Percentiles rank a stretch among this genome's conserved stretches.
These are phyloP conservation scores for Sextonia rubra DNA, from an alignment of 164 flowering plant species.

Conservation along the genomic window DNA sequence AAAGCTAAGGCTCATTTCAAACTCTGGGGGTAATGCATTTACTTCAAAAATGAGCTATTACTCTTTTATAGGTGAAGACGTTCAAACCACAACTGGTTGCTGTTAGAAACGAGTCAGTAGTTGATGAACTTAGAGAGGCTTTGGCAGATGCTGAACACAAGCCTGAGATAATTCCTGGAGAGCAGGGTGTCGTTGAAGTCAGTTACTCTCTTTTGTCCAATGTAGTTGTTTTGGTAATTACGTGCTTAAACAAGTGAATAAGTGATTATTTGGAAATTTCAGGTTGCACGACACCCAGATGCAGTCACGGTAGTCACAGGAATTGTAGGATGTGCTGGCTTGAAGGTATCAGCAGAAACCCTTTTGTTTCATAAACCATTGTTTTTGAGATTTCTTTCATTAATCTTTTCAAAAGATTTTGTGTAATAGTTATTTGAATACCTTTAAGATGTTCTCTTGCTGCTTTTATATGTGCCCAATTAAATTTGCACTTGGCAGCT, in stretches of 20 bases:
- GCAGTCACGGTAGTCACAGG: constrained; percentile 97
- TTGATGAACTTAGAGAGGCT: constrained; percentile 82
- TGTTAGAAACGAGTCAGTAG: constrained; percentile 66
- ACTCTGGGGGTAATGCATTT: not conserved
- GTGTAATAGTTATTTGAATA: not conserved
- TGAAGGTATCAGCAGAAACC: constrained; percentile 48
- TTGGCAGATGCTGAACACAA: constrained; percentile 69
- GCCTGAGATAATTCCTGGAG: constrained; percentile 96
- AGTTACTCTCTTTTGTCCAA: not conserved
- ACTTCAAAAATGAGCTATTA: not conserved
- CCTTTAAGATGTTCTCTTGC: not conserved
- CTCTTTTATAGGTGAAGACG: constrained; percentile 54
- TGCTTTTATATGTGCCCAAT: not conserved
- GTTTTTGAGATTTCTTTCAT: not conserved
- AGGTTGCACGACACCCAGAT: constrained; percentile 99
- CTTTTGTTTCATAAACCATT: not conserved
- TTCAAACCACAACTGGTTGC: constrained; percentile 86
- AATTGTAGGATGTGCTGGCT: constrained; percentile 97
- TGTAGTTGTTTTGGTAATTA: constrained; percentile 7
- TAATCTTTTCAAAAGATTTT: not conserved
- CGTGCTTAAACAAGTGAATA: not conserved
- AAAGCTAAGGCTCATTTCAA: constrained; percentile 1
- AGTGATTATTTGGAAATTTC: constrained; percentile 15
- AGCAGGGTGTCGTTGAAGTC: constrained; percentile 89
- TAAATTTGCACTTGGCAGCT: not conserved